Percentiles rank a stretch among this genome's conserved stretches.
Evolutionary conservation across 768 basidiomycete species (phyloP).

Genomic region (Thelephora aurantiotincta): DNA sequence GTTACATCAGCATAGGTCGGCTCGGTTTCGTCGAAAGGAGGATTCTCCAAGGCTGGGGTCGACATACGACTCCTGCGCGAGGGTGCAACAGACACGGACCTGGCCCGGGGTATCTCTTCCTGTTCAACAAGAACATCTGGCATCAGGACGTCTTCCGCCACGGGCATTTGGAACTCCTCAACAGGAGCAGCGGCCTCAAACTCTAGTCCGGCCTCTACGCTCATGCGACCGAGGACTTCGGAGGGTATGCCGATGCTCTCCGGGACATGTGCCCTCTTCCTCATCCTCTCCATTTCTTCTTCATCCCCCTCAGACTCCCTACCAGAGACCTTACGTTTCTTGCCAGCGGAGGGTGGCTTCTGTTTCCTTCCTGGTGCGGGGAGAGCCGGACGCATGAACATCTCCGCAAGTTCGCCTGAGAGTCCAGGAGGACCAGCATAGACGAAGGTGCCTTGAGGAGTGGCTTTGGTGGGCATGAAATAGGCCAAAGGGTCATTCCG

Average conservation of each 20-base stretch:
- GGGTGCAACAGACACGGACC: constrained; percentile 32
- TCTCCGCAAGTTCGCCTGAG: constrained; percentile 62
- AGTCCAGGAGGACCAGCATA: constrained; percentile 78
- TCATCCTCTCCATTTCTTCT: constrained; percentile 59
- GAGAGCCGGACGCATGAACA: constrained; percentile 68
- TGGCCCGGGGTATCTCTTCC: constrained; percentile 11
- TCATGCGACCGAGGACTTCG: constrained; percentile 38
- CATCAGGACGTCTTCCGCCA: constrained; percentile 28
- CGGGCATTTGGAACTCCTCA: constrained; percentile 65
- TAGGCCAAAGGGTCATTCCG: constrained; percentile 72
- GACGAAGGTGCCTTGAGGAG: constrained; percentile 59
- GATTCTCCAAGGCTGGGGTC: constrained; percentile 46
- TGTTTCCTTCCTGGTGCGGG: constrained; percentile 46
- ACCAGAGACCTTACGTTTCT: constrained; percentile 29
- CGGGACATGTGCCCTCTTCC: constrained; percentile 43
- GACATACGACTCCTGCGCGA: constrained; percentile 49
- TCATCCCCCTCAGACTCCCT: constrained; percentile 24
- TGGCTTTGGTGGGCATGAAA: constrained; percentile 75
- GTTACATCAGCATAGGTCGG: constrained; percentile 52
- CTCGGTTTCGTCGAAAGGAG: constrained; percentile 40
- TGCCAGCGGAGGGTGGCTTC: constrained; percentile 36
- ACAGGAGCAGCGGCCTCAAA: constrained; percentile 39
- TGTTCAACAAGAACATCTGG: constrained; percentile 16
- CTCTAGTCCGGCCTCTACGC: constrained; percentile 34
- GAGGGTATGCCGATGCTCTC: constrained; percentile 46